Base-by-base conservation (phyloP, 345 rosid genomes). In the Melaleuca alternifolia region DNA sequence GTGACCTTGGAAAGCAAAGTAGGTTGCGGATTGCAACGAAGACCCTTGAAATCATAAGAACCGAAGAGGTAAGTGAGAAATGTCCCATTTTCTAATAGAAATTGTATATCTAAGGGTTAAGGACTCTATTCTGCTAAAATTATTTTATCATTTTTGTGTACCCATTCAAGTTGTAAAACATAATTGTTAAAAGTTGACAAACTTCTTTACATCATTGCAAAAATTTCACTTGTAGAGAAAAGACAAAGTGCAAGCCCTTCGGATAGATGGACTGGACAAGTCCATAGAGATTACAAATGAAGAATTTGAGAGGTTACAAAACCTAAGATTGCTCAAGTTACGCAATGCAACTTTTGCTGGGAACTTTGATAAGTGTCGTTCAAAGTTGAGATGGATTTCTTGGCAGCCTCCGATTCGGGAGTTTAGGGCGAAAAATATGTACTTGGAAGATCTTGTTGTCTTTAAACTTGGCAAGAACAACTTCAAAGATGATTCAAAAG, bases 391-490 rank as follows among this genome's bases (percentile, higher is more conserved):
- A 0, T 24, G 30, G 62, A 4, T 57, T 24, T 57, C 62, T 57
- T 57, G 62, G 62, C 3, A 11, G 0, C 3, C 62, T 24, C 30
- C 30, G 0, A 0, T 1, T 57, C 62, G 28, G 13, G 28, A 56
- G 1, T 56, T 56, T 56, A 0, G 3, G 14, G 62, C 7, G 0
- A 5, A 57, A 0, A 57, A 57, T 0, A 2, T 57, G 30, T 4
- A 11, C 26, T 57, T 57, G 30, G 62, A 24, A 24, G 14, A 5
- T 57, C 62, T 57, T 5, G 62, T 24, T 24, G 62, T 57, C 26
- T 24, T 11, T 57, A 57, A 57, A 57, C 62, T 57, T 11, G 13
- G 3, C 28, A 5, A 4, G 13, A 11, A 10, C 5, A 7, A 2
- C 14, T 57, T 57, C 62, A 10, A 5, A 1, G 3, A 57, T 2